Percentiles rank a stretch among this genome's conserved stretches.
Conservation (phyloP, 306 rosid genomes). For the Rosa rugosa region DNA sequence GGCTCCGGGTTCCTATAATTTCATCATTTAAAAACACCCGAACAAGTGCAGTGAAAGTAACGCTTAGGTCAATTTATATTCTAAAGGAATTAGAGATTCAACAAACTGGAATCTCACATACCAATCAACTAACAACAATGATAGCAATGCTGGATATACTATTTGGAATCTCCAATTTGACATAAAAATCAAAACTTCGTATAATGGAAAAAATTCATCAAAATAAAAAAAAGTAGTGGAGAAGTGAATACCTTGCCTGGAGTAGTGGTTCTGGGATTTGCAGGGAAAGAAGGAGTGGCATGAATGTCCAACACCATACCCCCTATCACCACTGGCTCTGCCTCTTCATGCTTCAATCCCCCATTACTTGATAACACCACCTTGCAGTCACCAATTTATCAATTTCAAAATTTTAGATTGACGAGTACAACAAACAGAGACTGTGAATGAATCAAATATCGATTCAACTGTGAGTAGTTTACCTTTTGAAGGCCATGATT, state of each 20-base stretch:
- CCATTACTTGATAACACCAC: slow-evolving; percentile 32
- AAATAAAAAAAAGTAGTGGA: background rate
- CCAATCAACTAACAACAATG: background rate
- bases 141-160: background rate
- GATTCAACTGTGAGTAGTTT: background rate
- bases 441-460: background rate
- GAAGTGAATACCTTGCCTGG: slow-evolving; percentile 70
- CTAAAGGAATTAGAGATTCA: background rate
- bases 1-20: background rate
- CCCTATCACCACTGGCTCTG: slow-evolving; percentile 70
- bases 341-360: slow-evolving; percentile 30
- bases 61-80: background rate
- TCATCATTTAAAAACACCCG: background rate
- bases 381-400: slow-evolving; percentile 1
- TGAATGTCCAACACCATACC: slow-evolving; percentile 92
- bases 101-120: background rate
- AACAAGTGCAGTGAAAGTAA: background rate
- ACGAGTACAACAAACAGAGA: background rate
- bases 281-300: slow-evolving; percentile 37
- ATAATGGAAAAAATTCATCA: background rate
- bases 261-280: slow-evolving; percentile 46
- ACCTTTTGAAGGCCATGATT: slow-evolving; percentile 29
- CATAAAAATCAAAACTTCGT: background rate
- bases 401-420: background rate
- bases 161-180: background rate